A percentile compares a stretch with the other conserved stretches of the same genome.
Evolutionary conservation across 225 moss, liverwort and hornwort genomes (phyloP).

Genomic region (Sphagnum contortum): DNA sequence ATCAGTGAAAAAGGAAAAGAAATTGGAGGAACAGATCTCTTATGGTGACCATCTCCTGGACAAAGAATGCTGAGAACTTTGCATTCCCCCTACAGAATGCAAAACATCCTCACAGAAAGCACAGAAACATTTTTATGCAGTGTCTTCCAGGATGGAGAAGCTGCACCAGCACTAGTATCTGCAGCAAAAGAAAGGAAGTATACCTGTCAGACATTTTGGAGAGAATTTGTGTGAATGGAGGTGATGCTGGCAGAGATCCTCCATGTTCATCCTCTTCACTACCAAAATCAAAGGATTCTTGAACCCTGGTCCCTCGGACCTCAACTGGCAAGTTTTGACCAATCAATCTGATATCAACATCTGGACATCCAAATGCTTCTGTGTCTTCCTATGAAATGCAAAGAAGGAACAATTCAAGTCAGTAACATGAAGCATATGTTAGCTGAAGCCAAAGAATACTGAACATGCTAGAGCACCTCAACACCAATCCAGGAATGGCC

Average conservation of each 20-base stretch:
- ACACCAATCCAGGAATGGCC: no score
- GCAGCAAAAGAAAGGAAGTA: neutral
- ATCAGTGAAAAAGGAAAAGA: no score
- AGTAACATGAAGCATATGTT: neutral
- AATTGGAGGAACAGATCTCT: no score
- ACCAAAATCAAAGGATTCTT: slow-evolving; percentile 20
- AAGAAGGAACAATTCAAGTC: neutral
- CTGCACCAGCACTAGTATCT: no score
- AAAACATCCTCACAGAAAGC: no score
- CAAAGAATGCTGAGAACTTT: no score
- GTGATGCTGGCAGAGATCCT: slow-evolving; percentile 7
- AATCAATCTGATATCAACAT: neutral
- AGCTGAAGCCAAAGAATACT: no score
- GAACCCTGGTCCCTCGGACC: neutral
- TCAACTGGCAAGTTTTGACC: neutral
- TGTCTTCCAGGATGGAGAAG: no score
- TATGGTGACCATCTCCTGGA: no score
- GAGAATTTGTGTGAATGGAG: neutral
- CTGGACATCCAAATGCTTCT: neutral
- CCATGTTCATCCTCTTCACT: neutral
- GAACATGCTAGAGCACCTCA: no score
- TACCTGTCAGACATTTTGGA: slow-evolving; percentile 6
- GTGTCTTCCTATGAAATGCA: neutral
- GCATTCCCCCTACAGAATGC: no score
- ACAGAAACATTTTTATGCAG: no score